Conservation (phyloP, 768 basidiomycete species). For the Tulasnella sp. region DNA sequence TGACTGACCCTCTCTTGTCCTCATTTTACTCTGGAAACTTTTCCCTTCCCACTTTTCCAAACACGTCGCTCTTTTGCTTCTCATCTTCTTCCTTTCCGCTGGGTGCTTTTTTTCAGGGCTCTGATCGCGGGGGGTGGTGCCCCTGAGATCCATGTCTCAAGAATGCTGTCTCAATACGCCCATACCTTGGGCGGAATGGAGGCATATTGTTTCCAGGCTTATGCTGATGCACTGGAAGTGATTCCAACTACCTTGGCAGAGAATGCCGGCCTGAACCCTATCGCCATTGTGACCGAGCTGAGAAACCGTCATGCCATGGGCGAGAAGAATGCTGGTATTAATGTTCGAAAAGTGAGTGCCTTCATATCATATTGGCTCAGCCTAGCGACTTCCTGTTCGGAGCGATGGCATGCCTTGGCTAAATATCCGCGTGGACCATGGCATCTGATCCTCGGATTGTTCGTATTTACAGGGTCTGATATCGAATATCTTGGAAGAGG, state of each 20-base stretch:
- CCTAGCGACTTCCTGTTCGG: not conserved
- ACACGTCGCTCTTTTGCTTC: not conserved
- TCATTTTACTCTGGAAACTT: not conserved
- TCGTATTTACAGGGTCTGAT: constrained; percentile 69
- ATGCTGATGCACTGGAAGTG: constrained; percentile 94
- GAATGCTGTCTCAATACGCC: constrained; percentile 82
- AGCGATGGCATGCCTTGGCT: not conserved
- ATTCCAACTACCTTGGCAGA: constrained; percentile 97
- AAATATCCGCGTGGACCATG: not conserved
- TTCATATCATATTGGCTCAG: not conserved
- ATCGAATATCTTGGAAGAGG: constrained; percentile 95
- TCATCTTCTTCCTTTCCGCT: constrained; percentile 8
- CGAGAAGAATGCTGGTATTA: constrained; percentile 93
- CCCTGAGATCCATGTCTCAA: constrained; percentile 95
- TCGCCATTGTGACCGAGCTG: constrained; percentile 95
- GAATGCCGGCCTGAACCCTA: constrained; percentile 97
- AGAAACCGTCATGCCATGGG: constrained; percentile 95
- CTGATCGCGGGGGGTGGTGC: constrained; percentile 96
- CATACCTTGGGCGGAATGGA: constrained; percentile 97
- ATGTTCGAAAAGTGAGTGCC: constrained; percentile 81
- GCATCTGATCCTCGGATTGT: not conserved
- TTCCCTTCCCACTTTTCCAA: not conserved
- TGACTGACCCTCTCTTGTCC: constrained; percentile 1
- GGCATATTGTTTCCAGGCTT: constrained; percentile 98
- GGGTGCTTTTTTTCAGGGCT: constrained; percentile 50